phyloP scores from a whole-genome alignment of 2,329 filamentous ascomycete genomes.

The Pseudopithomyces maydicus region DNA sequence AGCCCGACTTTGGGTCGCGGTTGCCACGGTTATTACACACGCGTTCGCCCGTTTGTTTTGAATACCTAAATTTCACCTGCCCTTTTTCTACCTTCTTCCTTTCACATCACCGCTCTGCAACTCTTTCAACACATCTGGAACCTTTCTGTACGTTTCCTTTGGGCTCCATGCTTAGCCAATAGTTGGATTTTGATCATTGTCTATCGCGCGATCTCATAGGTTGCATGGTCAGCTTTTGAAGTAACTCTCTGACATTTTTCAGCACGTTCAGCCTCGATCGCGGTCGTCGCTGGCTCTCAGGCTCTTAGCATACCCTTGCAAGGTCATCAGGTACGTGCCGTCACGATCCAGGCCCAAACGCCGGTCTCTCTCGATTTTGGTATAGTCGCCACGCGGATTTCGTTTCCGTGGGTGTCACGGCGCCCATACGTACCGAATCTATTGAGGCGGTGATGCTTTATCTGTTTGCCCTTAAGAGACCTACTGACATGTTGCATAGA shows the following conservation, averaged over 20 bases:
- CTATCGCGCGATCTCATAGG: constrained; percentile 6
- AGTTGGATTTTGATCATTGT: constrained; percentile 2
- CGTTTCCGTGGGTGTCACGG: neutral
- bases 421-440: neutral
- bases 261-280: neutral
- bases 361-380: neutral
- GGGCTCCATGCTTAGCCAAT: constrained; percentile 5
- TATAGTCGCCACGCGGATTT: neutral
- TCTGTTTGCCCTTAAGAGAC: constrained; percentile 22
- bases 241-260: constrained; percentile 8
- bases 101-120: constrained; percentile 6
- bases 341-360: neutral
- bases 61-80: constrained; percentile 4
- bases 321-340: constrained; percentile 8
- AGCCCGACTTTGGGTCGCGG: constrained; percentile 10
- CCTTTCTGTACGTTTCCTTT: constrained; percentile 6
- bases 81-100: constrained; percentile 5
- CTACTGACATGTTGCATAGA: constrained; percentile 15
- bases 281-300: neutral
- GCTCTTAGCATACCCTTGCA: neutral
- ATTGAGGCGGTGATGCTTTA: neutral
- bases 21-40: constrained; percentile 18
- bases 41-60: constrained; percentile 16
- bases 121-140: constrained; percentile 1
- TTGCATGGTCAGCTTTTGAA: constrained; percentile 1